Evolutionary conservation across 441 rosid species (phyloP).

Genomic region (Dalechampia spathulata): DNA sequence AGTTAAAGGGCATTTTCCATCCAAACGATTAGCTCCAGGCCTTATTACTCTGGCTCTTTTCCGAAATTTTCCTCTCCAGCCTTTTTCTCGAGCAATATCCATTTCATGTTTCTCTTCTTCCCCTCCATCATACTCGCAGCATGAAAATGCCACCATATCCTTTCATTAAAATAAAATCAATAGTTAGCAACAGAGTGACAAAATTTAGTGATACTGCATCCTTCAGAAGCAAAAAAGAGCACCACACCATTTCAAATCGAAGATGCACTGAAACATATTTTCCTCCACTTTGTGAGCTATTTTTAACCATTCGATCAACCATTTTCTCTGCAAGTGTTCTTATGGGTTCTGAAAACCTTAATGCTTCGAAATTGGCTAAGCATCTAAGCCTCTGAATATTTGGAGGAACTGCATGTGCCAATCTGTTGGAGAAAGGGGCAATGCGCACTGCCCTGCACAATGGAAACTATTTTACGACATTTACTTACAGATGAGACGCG

Average conservation of each 20-base stretch:
- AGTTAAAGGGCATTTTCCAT: slow-evolving; percentile 90
- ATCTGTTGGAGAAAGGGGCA: slow-evolving; percentile 94
- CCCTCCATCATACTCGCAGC: slow-evolving; percentile 96
- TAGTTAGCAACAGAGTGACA: slow-evolving; percentile 10
- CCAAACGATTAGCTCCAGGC: slow-evolving; percentile 85
- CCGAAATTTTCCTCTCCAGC: slow-evolving; percentile 97
- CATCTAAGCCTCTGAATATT: slow-evolving; percentile 74
- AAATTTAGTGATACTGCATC: not conserved
- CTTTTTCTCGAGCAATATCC: slow-evolving; percentile 86
- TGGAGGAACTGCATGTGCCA: slow-evolving; percentile 82
- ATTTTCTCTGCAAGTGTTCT: slow-evolving; percentile 77
- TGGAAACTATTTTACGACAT: not conserved
- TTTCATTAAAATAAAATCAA: slow-evolving; percentile 16
- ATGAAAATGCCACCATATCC: slow-evolving; percentile 99
- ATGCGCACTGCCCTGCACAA: slow-evolving; percentile 83
- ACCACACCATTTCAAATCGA: slow-evolving; percentile 76
- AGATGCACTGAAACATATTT: slow-evolving; percentile 97
- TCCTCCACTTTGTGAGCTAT: slow-evolving; percentile 61
- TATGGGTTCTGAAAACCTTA: slow-evolving; percentile 80
- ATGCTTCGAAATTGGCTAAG: slow-evolving; percentile 75
- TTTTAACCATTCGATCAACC: slow-evolving; percentile 80
- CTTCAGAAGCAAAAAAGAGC: slow-evolving; percentile 4
- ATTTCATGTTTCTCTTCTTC: slow-evolving; percentile 83
- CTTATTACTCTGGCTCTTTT: slow-evolving; percentile 76
- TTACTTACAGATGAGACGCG: not conserved